Evolutionary conservation across 257 asterid genomes (phyloP), one percentile per base, ranked within the genome.

Genomic region (Anisodus tanguticus): DNA sequence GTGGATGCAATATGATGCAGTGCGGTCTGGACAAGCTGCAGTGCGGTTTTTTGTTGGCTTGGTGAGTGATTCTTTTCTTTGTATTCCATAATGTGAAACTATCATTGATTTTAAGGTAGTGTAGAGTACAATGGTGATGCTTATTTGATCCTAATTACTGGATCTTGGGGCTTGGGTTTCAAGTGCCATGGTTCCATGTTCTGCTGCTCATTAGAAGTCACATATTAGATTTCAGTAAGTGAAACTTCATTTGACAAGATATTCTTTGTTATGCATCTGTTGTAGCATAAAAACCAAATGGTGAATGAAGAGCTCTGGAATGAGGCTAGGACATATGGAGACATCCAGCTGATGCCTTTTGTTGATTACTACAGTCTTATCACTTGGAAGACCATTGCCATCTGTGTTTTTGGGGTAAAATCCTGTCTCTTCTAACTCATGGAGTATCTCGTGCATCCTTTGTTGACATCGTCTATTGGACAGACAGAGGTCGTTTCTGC

Each of bases 11-110:
- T 95, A 95, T 87, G 91, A 91, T 55, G 91, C 93, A 71, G 98
- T 94, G 81, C 95, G 96, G 13, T 89, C 97, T 64, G 98, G 98
- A 76, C 85, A 87, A 85, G 98, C 93, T 82, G 98, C 95, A 55
- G 98, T 93, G 80, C 99, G 97, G n/a, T 97, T 97, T 88, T 97
- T 95, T 80, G 98, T 97, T 89, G 98, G 99, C 76, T 89, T 97
- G 97, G 99, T 97, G 90, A 85, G 98, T 84, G 43, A 39, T 53
- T 68, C 68, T 68, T 68, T 66, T 67, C 64, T 47, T 82, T 22
- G 39, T 57, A 60, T 54, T 64, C 17, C 41, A 26, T 77, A 26
- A 8, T 53, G 47, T 77, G 49, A 53, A 26, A 77, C 49, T 77
- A 2, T 5, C 64, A 26, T 77, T 53, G 81, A 47, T 31, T 77